These are phyloP conservation scores for Termitomyces sp. DNA, from an alignment of 768 basidiomycete species.

Conservation along the genomic window DNA sequence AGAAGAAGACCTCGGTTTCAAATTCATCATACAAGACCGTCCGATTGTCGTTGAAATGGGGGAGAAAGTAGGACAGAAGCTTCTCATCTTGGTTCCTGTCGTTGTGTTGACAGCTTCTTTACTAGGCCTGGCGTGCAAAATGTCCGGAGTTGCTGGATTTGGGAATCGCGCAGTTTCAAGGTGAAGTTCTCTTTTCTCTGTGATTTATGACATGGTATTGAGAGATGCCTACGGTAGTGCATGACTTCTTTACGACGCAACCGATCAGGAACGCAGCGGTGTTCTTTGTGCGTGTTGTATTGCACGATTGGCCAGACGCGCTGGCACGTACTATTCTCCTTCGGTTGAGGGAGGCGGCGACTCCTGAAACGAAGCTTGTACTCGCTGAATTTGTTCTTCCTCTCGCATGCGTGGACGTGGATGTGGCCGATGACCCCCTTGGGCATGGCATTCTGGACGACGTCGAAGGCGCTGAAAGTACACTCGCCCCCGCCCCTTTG, in stretches of 20 bases:
- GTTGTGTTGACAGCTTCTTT: not conserved
- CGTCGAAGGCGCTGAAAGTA: constrained; percentile 49
- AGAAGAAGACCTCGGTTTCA: constrained; percentile 24
- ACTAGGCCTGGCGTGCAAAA: constrained; percentile 54
- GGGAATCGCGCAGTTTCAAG: constrained; percentile 52
- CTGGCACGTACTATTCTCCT: constrained; percentile 45
- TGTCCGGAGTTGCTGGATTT: constrained; percentile 55
- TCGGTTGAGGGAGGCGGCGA: constrained; percentile 41
- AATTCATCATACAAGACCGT: constrained; percentile 63
- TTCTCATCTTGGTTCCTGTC: constrained; percentile 7
- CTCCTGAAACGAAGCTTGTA: constrained; percentile 55
- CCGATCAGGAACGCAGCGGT: constrained; percentile 51
- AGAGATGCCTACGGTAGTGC: constrained; percentile 34
- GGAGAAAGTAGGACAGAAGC: constrained; percentile 32
- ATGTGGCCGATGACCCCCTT: constrained; percentile 17
- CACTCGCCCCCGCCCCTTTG: constrained; percentile 57
- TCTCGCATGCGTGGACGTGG: constrained; percentile 60
- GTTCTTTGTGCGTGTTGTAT: constrained; percentile 66
- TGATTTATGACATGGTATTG: not conserved
- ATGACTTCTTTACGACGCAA: constrained; percentile 77
- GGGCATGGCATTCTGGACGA: constrained; percentile 27
- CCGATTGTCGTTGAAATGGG: constrained; percentile 52
- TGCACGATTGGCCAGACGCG: constrained; percentile 78
- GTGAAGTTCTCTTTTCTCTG: constrained; percentile 18
- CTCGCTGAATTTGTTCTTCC: constrained; percentile 73